Evolutionary conservation across 768 basidiomycete species (phyloP).

Genomic region (Mycena filopes): DNA sequence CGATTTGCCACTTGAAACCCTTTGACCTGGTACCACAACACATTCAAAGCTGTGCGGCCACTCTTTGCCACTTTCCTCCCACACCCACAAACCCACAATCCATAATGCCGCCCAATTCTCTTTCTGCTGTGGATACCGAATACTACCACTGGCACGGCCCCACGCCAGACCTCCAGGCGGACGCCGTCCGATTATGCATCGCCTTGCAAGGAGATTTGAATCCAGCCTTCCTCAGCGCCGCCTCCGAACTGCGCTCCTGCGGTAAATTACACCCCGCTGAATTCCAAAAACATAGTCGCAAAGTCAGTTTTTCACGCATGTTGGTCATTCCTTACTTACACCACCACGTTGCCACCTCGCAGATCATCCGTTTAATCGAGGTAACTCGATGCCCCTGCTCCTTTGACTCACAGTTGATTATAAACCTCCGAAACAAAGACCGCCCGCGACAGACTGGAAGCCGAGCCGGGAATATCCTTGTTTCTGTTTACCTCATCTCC

Average conservation of each 20-base stretch:
- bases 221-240: slow-evolving; percentile 19
- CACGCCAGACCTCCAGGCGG: slow-evolving; percentile 9
- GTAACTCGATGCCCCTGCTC: slow-evolving; percentile 4
- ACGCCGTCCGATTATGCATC: slow-evolving; percentile 29
- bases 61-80: slow-evolving; percentile 22
- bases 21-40: slow-evolving; percentile 23
- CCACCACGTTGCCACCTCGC: slow-evolving; percentile 1
- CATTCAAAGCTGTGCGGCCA: slow-evolving; percentile 19
- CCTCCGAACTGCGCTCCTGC: slow-evolving; percentile 24
- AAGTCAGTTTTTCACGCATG: slow-evolving; percentile 19
- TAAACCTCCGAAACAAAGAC: slow-evolving; percentile 19
- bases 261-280: slow-evolving; percentile 11
- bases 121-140: background rate
- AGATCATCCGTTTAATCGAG: slow-evolving; percentile 34
- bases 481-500: slow-evolving; percentile 26
- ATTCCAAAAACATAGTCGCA: slow-evolving; percentile 29
- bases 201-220: slow-evolving; percentile 25
- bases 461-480: slow-evolving; percentile 28
- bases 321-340: slow-evolving; percentile 20
- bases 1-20: slow-evolving; percentile 14
- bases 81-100: slow-evolving; percentile 21
- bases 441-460: slow-evolving; percentile 27
- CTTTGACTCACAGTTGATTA: slow-evolving; percentile 2
- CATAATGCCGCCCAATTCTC: slow-evolving; percentile 3
- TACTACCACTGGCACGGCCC: background rate